These are phyloP conservation scores for Chytridiales sp. DNA, from an alignment of 371 early-diverging fungal genomes.

Conservation along the genomic window DNA sequence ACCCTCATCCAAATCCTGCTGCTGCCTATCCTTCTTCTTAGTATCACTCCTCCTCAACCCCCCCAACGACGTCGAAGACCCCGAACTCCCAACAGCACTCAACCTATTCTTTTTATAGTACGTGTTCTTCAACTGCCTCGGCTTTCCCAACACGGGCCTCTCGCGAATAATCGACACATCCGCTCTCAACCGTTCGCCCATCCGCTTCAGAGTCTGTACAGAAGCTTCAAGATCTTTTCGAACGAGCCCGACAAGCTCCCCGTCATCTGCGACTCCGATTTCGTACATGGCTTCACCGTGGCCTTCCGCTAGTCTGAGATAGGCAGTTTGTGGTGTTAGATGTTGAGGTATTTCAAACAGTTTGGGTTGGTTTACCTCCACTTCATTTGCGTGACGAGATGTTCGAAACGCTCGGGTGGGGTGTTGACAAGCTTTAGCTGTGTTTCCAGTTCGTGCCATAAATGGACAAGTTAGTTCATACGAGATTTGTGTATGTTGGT, in stretches of 20 bases:
- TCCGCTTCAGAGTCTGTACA: slow-evolving; percentile 58
- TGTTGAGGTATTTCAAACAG: slow-evolving; percentile 7
- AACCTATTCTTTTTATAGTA: too few species aligned
- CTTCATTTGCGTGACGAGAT: slow-evolving; percentile 87
- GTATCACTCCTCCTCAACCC: not conserved
- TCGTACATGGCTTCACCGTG: slow-evolving; percentile 86
- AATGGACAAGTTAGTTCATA: not conserved
- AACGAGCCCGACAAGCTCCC: slow-evolving; percentile 73
- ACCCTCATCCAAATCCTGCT: not conserved
- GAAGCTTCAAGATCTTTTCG: slow-evolving; percentile 60
- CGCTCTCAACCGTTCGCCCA: slow-evolving; percentile 53
- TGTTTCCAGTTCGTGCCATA: not conserved
- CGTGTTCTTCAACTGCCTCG: too few species aligned
- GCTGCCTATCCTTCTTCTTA: slow-evolving; percentile 6
- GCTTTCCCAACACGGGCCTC: slow-evolving; percentile 13
- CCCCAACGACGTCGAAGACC: too few species aligned
- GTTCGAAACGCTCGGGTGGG: slow-evolving; percentile 70
- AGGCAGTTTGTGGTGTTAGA: too few species aligned
- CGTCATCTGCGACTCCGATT: slow-evolving; percentile 86
- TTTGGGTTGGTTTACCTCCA: slow-evolving; percentile 64
- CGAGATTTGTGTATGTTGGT: not conserved
- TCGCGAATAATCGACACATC: slow-evolving; percentile 42
- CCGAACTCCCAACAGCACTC: too few species aligned
- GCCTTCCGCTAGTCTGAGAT: slow-evolving; percentile 74
- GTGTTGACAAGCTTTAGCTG: slow-evolving; percentile 77